A percentile compares a stretch with the other conserved stretches of the same genome.
phyloP scores from a whole-genome alignment of 129 eudicot genomes.

The Smallanthus sonchifolius region DNA sequence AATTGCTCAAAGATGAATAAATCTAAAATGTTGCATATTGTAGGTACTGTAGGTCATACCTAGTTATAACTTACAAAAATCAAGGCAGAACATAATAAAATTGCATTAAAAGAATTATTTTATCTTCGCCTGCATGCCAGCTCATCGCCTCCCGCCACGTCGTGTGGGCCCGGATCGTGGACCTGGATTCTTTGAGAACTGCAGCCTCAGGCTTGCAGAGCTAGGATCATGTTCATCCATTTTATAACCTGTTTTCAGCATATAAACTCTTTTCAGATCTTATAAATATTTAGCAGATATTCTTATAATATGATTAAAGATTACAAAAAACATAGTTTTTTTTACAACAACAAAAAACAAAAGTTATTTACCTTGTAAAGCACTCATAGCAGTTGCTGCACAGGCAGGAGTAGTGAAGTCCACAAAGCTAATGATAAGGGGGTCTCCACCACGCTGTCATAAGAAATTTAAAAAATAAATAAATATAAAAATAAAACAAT shows the following conservation, averaged over 20 bases:
- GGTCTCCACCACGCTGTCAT: conserved; percentile 62
- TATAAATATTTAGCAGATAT: not conserved
- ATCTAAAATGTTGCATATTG: not conserved
- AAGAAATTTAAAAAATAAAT: not conserved
- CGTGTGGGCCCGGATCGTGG: conserved; percentile 48
- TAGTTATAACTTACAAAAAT: not conserved
- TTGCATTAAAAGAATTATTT: not conserved
- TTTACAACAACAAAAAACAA: not conserved
- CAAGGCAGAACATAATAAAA: not conserved
- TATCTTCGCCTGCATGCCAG: not conserved
- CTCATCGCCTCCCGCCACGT: conserved; percentile 49
- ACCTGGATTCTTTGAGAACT: conserved; percentile 63
- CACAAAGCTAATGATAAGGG: conserved; percentile 56
- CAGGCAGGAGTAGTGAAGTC: conserved; percentile 51
- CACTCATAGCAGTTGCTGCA: conserved; percentile 67
- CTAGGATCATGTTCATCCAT: conserved; percentile 60
- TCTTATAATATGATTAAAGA: not conserved
- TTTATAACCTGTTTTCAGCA: conserved; percentile 43
- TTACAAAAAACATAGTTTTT: not conserved
- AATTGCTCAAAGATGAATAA: not conserved
- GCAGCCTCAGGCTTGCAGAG: conserved; percentile 46
- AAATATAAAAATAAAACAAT: not conserved
- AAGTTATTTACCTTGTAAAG: conserved; percentile 52
- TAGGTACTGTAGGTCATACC: not conserved
- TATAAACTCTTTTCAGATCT: not conserved